Evolutionary conservation across 2,329 filamentous ascomycete genomes (phyloP), one percentile per base, ranked within the genome.

Genomic region (Cytospora chrysosperma): DNA sequence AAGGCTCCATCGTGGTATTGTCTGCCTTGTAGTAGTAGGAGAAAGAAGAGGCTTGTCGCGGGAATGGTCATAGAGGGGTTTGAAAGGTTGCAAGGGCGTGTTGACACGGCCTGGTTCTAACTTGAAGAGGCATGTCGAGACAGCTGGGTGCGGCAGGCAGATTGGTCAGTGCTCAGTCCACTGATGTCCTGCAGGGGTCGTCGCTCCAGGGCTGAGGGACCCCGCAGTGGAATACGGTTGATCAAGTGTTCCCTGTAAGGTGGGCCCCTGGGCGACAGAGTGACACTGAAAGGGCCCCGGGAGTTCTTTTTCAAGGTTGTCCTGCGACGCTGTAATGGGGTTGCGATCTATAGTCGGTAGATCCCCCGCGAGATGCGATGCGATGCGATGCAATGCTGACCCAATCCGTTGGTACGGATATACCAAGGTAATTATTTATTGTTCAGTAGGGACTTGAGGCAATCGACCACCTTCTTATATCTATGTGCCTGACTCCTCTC

Each of bases 341-440:
- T n/a, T n/a, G 37, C 37, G 37, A 19, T 17, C 19, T 17, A 40
- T 40, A 40, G 19, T 40, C 2, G 19, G 37, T 40, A 40, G 19
- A n/a, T n/a, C 37, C 43, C 75, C 77, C 56, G 72, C 9, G 43
- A 12, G 40, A 47, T 21, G 40, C 40, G 19, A 47, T 47, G 40
- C 40, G 19, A 47, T 21, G 40, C 40, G 19, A 43, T 43, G 40
- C 40, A 4, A 21, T 43, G 43, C 43, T 24, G 43, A 24, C 43
- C 43, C n/a, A 24, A 47, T 8, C 21, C n/a, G 24, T 13, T 24
- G 43, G 43, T 47, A 47, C 43, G 43, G n/a, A 24, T 21, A 21
- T 24, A 43, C 40, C 34, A 9, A 34, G 9, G 13, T 37, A 40
- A 34, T 15, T 34, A 34, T n/a, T n/a, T n/a, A n/a, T n/a, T n/a